Percentiles rank a stretch among this genome's conserved stretches.
These are phyloP conservation scores for Acanthamoeba castellanii DNA, from an alignment of 208 protist genomes.

Conservation along the genomic window DNA sequence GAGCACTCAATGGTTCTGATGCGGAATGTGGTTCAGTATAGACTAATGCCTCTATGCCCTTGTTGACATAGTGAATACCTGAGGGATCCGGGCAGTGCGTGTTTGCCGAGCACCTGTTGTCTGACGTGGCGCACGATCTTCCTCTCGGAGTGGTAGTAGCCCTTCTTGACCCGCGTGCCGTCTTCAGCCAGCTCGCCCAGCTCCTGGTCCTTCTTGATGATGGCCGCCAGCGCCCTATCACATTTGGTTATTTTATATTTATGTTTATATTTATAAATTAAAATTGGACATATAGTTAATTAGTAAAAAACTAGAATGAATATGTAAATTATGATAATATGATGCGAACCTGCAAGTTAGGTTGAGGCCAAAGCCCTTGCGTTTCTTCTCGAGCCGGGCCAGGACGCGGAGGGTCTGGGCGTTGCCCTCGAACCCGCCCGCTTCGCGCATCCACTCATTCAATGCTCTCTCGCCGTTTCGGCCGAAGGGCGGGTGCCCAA, in stretches of 20 bases:
- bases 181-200: not conserved
- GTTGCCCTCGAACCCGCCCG: slow-evolving; percentile 12
- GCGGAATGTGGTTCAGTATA: too few species aligned
- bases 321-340: too few species aligned
- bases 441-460: not conserved
- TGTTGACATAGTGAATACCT: too few species aligned
- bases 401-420: not conserved
- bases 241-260: too few species aligned
- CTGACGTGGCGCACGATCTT: not conserved
- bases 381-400: not conserved
- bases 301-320: too few species aligned
- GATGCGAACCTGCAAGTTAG: not conserved
- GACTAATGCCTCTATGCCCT: too few species aligned
- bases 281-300: too few species aligned
- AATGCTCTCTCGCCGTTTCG: not conserved
- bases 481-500: not conserved
- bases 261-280: too few species aligned
- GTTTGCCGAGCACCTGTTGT: not conserved
- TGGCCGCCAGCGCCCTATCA: not conserved
- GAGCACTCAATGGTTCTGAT: not conserved
- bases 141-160: not conserved
- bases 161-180: not conserved
- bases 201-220: not conserved
- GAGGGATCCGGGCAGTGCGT: too few species aligned
- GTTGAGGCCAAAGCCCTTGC: not conserved